These are phyloP conservation scores for Pleoardoris graminearum DNA, from an alignment of 2,329 filamentous ascomycete species.

Conservation along the genomic window DNA sequence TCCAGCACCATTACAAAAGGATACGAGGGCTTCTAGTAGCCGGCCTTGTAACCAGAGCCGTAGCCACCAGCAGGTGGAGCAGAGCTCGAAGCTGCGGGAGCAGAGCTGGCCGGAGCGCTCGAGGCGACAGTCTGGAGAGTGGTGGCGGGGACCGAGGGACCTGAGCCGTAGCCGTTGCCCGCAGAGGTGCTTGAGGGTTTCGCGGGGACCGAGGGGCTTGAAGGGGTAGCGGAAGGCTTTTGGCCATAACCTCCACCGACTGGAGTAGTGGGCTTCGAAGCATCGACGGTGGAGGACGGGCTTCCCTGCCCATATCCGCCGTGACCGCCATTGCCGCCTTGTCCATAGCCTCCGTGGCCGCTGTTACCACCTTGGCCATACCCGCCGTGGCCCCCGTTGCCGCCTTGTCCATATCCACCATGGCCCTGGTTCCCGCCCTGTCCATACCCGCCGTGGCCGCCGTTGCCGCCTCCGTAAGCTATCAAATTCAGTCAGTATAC, in stretches of 20 bases:
- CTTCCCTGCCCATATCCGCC: neutral
- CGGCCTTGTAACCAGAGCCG: neutral
- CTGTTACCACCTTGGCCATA: neutral
- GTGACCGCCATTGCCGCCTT: neutral
- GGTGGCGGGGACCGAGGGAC: neutral
- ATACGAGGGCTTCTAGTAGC: too few relatives aligned
- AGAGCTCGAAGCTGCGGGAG: neutral
- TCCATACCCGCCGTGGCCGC: neutral
- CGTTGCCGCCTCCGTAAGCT: conserved; percentile 1
- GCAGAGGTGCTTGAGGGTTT: neutral
- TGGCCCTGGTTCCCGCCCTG: neutral
- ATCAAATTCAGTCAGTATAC: neutral
- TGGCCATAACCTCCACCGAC: neutral
- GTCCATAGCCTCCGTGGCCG: too few relatives aligned
- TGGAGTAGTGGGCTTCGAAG: conserved; percentile 3
- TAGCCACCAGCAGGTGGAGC: neutral
- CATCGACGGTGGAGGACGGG: neutral
- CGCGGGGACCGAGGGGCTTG: neutral
- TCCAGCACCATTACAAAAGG: too few relatives aligned
- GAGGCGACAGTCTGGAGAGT: conserved; percentile 4
- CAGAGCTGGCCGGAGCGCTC: neutral
- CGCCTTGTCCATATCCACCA: neutral
- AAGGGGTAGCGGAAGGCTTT: neutral
- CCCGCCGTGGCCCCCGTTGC: neutral
- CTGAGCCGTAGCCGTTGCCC: neutral